Conservation (phyloP, 2,329 filamentous ascomycete species). For the Pseudodiploospora longispora region DNA sequence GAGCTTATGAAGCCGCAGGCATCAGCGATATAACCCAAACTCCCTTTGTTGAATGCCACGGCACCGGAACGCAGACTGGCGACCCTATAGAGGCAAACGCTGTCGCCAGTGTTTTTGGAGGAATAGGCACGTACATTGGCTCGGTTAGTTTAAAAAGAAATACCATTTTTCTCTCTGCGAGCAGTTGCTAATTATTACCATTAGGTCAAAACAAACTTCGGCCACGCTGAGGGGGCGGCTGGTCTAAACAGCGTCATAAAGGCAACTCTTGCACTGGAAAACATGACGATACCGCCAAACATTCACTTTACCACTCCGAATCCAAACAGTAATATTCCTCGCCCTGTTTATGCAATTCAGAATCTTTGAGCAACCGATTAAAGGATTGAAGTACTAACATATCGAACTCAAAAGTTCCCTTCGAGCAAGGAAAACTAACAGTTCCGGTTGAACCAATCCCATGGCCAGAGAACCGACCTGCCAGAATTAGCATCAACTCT, state of each 20-base stretch:
- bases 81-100: constrained; percentile 28
- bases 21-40: constrained; percentile 19
- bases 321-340: constrained; percentile 24
- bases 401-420: constrained; percentile 4
- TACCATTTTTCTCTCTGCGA: neutral
- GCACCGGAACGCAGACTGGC: constrained; percentile 30
- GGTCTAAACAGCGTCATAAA: constrained; percentile 39
- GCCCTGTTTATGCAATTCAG: too few relatives aligned
- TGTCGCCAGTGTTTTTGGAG: constrained; percentile 21
- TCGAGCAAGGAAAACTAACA: constrained; percentile 16
- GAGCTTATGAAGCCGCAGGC: constrained; percentile 20
- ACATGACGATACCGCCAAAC: constrained; percentile 29
- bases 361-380: too few relatives aligned
- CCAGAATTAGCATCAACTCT: constrained; percentile 21
- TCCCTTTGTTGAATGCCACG: constrained; percentile 30
- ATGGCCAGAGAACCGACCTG: constrained; percentile 25
- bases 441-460: constrained; percentile 21
- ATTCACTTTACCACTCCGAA: constrained; percentile 27
- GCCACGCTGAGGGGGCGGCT: constrained; percentile 36
- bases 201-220: constrained; percentile 30
- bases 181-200: constrained; percentile 12
- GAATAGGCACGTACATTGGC: constrained; percentile 18
- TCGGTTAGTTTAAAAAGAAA: constrained; percentile 11
- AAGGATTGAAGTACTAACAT: too few relatives aligned
- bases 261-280: constrained; percentile 30